Evolutionary conservation across 129 eudicot species (phyloP).

Genomic region (Flaveria bidentis): DNA sequence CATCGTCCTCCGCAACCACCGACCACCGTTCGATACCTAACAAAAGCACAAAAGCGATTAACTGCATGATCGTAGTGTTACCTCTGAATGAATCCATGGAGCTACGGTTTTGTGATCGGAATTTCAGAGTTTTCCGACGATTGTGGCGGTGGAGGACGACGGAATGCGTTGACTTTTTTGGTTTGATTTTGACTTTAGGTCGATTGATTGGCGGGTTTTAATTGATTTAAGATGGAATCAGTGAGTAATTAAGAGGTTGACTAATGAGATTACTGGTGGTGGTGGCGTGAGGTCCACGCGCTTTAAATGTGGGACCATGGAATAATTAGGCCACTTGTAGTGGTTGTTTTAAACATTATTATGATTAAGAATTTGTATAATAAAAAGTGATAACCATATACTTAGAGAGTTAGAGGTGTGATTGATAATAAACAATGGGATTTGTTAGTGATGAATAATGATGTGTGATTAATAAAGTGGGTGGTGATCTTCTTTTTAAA

Average conservation of each 20-base stretch:
- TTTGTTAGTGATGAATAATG: background rate
- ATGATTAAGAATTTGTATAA: background rate
- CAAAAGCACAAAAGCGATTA: constrained; percentile 15
- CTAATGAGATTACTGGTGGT: too few relatives aligned
- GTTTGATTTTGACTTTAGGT: constrained; percentile 26
- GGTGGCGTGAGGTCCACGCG: background rate
- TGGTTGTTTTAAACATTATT: background rate
- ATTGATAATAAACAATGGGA: background rate
- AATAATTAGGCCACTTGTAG: background rate
- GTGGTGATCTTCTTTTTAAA: background rate
- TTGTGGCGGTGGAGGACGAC: background rate
- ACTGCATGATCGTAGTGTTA: constrained; percentile 5
- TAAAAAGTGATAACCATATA: background rate
- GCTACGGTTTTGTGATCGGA: constrained; percentile 29
- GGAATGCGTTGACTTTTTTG: constrained; percentile 28
- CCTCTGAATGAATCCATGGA: constrained; percentile 17
- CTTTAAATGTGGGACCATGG: background rate
- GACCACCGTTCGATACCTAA: background rate
- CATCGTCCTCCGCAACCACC: constrained; percentile 56
- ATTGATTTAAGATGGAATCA: constrained; percentile 7
- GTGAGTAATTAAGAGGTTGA: background rate
- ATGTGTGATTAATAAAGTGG: background rate
- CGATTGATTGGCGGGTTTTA: constrained; percentile 32
- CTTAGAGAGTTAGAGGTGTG: background rate
- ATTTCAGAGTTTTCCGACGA: constrained; percentile 15